These are phyloP conservation scores for Colletotrichum tofieldiae DNA, from an alignment of 2,329 filamentous ascomycete genomes.

Conservation along the genomic window DNA sequence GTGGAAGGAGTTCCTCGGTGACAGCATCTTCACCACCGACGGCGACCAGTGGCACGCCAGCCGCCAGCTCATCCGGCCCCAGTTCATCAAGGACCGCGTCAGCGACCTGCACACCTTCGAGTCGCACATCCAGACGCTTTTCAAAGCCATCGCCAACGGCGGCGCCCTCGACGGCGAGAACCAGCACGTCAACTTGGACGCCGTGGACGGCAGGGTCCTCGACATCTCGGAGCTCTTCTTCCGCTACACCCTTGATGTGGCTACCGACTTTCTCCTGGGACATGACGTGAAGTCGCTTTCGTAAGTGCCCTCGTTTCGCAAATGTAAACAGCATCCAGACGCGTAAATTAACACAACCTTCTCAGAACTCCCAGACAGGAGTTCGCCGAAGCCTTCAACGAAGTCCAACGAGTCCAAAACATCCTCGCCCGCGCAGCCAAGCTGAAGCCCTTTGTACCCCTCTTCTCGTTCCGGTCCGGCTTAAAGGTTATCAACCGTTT, in stretches of 20 bases:
- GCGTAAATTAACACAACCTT: slow-evolving; percentile 8
- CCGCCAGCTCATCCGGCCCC: slow-evolving; percentile 86
- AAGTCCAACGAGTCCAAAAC: slow-evolving; percentile 83
- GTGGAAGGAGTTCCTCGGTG: slow-evolving; percentile 83
- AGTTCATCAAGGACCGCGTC: slow-evolving; percentile 89
- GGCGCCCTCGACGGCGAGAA: slow-evolving; percentile 71
- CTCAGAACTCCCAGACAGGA: slow-evolving; percentile 70
- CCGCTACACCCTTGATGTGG: slow-evolving; percentile 86
- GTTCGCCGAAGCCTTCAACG: slow-evolving; percentile 87
- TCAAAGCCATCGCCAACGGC: slow-evolving; percentile 75
- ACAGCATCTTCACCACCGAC: slow-evolving; percentile 87
- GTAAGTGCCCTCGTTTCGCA: slow-evolving; percentile 51
- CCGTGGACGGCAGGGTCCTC: slow-evolving; percentile 74
- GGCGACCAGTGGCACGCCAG: slow-evolving; percentile 84
- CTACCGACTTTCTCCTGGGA: slow-evolving; percentile 90
- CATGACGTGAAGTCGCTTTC: slow-evolving; percentile 77
- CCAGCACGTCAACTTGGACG: slow-evolving; percentile 74
- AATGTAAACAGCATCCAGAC: not conserved
- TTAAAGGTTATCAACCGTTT: slow-evolving; percentile 82
- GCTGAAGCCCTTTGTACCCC: slow-evolving; percentile 75
- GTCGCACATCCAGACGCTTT: slow-evolving; percentile 81
- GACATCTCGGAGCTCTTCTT: slow-evolving; percentile 86
- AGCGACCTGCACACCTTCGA: slow-evolving; percentile 88
- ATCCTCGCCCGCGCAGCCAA: slow-evolving; percentile 77
- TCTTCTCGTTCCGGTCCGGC: slow-evolving; percentile 72